phyloP scores from a whole-genome alignment of 129 eudicot species.

The sunflower (Helianthus annuus) region DNA sequence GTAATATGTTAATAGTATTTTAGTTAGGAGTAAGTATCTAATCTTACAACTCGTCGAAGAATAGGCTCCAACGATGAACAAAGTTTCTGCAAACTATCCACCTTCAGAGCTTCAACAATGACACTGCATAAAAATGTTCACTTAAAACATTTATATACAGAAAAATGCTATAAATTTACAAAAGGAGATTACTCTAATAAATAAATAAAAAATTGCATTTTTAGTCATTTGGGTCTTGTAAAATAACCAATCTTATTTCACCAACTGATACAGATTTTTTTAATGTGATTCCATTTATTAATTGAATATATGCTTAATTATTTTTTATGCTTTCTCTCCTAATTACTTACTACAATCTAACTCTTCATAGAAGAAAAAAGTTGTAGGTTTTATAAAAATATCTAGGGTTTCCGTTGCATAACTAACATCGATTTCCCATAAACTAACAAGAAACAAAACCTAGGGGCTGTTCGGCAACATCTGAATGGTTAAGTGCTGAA shows the following conservation, averaged over 20 bases:
- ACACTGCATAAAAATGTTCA: constrained; percentile 65
- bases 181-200: constrained; percentile 9
- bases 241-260: too few species aligned
- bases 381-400: constrained; percentile 5
- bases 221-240: constrained; percentile 6
- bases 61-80: constrained; percentile 97
- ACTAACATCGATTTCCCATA: constrained; percentile 17
- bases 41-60: constrained; percentile 99
- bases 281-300: background rate
- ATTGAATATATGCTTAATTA: background rate
- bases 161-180: background rate
- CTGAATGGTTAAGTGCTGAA: too few species aligned
- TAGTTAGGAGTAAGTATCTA: constrained; percentile 34
- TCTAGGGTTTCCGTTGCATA: constrained; percentile 19
- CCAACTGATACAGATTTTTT: background rate
- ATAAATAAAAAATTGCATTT: background rate
- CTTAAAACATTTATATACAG: background rate
- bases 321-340: constrained; percentile 9
- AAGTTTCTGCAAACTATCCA: constrained; percentile 96
- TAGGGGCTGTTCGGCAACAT: too few species aligned
- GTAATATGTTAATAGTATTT: constrained; percentile 16
- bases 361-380: background rate
- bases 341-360: constrained; percentile 13
- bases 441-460: constrained; percentile 22
- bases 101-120: constrained; percentile 97